Conservation (phyloP, 805 yeast species). For the Hyphopichia homilentoma region DNA sequence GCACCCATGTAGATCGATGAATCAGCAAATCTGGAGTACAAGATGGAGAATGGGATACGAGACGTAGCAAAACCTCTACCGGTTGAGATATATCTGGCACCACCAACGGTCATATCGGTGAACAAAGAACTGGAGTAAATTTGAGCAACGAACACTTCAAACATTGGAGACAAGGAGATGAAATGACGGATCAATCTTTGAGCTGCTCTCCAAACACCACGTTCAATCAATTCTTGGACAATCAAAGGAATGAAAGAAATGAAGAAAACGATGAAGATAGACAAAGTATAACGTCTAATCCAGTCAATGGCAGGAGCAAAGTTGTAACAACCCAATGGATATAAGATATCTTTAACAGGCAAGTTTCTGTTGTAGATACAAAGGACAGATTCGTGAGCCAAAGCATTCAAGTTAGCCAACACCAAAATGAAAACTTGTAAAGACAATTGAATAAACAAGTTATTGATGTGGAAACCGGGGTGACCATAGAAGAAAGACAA, state of each 20-base stretch:
- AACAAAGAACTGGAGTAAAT: slow-evolving; percentile 68
- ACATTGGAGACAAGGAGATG: slow-evolving; percentile 67
- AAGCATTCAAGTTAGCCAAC: slow-evolving; percentile 57
- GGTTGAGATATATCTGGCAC: slow-evolving; percentile 78
- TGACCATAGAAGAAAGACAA: slow-evolving; percentile 80
- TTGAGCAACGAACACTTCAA: slow-evolving; percentile 76
- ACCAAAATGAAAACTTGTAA: slow-evolving; percentile 54
- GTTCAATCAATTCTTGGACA: slow-evolving; percentile 73
- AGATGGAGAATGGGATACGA: slow-evolving; percentile 59
- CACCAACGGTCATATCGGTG: slow-evolving; percentile 70
- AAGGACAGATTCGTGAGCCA: slow-evolving; percentile 56
- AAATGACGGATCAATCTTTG: slow-evolving; percentile 64
- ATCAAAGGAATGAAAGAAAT: slow-evolving; percentile 72
- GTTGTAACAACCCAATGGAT: slow-evolving; percentile 69
- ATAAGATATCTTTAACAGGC: slow-evolving; percentile 59
- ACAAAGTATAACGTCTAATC: slow-evolving; percentile 68
- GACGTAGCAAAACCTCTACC: slow-evolving; percentile 81
- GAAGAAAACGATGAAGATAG: slow-evolving; percentile 70
- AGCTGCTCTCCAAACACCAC: slow-evolving; percentile 69
- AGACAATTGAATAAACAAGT: slow-evolving; percentile 68
- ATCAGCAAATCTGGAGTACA: slow-evolving; percentile 70
- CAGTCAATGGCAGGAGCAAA: slow-evolving; percentile 69
- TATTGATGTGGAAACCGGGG: slow-evolving; percentile 82
- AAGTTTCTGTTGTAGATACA: slow-evolving; percentile 57
- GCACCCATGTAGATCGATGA: slow-evolving; percentile 84